Conservation (phyloP, 2,329 filamentous ascomycete species). For the Pseudonectria buxi region DNA sequence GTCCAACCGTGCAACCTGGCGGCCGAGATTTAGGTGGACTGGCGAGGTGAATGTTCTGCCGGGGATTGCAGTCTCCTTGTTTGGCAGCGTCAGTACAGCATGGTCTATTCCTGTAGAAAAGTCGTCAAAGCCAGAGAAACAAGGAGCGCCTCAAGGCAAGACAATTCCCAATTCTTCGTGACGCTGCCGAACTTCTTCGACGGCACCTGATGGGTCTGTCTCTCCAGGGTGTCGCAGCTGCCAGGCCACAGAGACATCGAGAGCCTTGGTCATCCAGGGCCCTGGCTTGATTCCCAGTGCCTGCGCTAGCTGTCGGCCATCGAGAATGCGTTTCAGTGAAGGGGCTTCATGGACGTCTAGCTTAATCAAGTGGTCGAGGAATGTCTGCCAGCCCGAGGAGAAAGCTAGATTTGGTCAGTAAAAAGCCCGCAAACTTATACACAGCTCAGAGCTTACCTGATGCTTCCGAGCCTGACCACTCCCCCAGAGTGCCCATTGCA, state of each 20-base stretch:
- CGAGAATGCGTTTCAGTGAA: constrained; percentile 57
- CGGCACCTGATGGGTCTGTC: constrained; percentile 50
- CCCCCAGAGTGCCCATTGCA: constrained; percentile 36
- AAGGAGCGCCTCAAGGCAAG: no score
- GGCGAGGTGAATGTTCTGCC: no score
- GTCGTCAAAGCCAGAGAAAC: no score
- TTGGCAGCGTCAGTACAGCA: no score
- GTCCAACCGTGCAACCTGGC: no score
- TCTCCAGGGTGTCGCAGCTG: constrained; percentile 72
- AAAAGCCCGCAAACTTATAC: constrained; percentile 8
- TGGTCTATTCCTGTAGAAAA: no score
- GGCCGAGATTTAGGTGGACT: no score
- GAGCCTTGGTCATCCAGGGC: constrained; percentile 74
- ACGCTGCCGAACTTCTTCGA: constrained; percentile 51
- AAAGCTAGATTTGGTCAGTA: constrained; percentile 38
- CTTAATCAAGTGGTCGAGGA: constrained; percentile 48
- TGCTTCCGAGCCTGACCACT: constrained; percentile 22
- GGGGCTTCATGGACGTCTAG: constrained; percentile 53
- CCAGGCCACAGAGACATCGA: constrained; percentile 80
- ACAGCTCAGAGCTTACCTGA: constrained; percentile 29
- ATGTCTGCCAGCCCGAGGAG: constrained; percentile 44
- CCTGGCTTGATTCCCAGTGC: constrained; percentile 65
- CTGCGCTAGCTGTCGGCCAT: constrained; percentile 66
- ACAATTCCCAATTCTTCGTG: constrained; percentile 45
- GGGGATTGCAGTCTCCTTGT: no score